These are phyloP conservation scores for Purpureocillium takamizusanense DNA, from an alignment of 2,329 filamentous ascomycete species.

Conservation along the genomic window DNA sequence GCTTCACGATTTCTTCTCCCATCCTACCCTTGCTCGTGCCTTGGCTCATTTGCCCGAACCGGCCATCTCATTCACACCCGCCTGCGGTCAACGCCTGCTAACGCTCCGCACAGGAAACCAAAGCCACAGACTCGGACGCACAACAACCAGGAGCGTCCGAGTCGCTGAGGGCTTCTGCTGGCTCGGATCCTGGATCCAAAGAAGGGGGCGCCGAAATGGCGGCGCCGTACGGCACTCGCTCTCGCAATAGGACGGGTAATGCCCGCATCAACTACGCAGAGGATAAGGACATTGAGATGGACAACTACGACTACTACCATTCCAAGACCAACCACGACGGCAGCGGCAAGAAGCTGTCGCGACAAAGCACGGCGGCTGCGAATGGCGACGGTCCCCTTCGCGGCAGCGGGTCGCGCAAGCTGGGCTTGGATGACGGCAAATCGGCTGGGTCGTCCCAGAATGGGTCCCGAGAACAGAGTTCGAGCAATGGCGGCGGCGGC, in stretches of 20 bases:
- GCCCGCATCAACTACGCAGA: constrained; percentile 92
- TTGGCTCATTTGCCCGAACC: not conserved
- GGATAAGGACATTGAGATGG: constrained; percentile 81
- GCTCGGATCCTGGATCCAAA: constrained; percentile 37
- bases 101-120: constrained; percentile 21
- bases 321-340: constrained; percentile 45
- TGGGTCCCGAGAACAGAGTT: constrained; percentile 25
- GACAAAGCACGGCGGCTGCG: constrained; percentile 30
- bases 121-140: constrained; percentile 22
- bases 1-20: constrained; percentile 6
- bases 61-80: not conserved
- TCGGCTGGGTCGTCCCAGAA: constrained; percentile 20
- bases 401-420: constrained; percentile 31
- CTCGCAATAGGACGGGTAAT: constrained; percentile 74
- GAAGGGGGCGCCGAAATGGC: constrained; percentile 43
- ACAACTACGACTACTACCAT: constrained; percentile 62
- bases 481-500: constrained; percentile 1
- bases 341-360: constrained; percentile 43
- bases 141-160: constrained; percentile 18
- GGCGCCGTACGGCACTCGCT: constrained; percentile 83
- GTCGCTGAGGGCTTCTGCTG: constrained; percentile 39
- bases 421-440: constrained; percentile 30
- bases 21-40: not conserved
- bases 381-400: constrained; percentile 25
- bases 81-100: constrained; percentile 3